phyloP scores from a whole-genome alignment of 106 monocot species.

The Dendrobium officinale region DNA sequence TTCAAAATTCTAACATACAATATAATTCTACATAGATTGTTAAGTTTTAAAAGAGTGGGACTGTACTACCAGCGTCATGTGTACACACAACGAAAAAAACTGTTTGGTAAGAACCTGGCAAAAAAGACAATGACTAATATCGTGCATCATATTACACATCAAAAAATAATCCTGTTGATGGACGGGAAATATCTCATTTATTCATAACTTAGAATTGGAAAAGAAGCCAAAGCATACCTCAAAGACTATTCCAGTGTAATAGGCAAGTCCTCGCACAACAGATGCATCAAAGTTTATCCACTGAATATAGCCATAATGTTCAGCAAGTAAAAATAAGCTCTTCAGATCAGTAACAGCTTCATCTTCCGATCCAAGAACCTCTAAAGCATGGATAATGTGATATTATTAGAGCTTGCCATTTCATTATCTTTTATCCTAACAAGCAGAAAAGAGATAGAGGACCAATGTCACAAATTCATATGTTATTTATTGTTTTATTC shows the following conservation, averaged over 20 bases:
- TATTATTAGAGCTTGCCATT: constrained; percentile 5
- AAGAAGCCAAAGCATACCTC: constrained; percentile 51
- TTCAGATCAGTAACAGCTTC: constrained; percentile 95
- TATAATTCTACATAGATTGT: not conserved
- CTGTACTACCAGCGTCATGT: not conserved
- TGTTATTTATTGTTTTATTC: not conserved
- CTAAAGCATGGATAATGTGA: constrained; percentile 27
- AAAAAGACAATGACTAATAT: not conserved
- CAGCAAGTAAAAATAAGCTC: constrained; percentile 81
- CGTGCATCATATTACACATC: not conserved
- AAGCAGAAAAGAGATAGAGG: not conserved
- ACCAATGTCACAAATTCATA: not conserved
- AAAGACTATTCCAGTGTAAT: constrained; percentile 97
- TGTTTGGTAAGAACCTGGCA: not conserved
- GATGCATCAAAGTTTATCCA: constrained; percentile 99
- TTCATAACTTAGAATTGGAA: not conserved
- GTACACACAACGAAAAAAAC: not conserved
- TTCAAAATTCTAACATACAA: not conserved
- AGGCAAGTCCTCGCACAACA: constrained; percentile 95
- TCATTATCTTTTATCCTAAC: not conserved
- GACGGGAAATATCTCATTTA: not conserved
- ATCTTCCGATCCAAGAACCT: constrained; percentile 68
- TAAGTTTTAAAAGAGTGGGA: not conserved
- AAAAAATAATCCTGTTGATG: not conserved
- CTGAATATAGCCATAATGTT: constrained; percentile 82